Percentiles rank a stretch among this genome's conserved stretches.
Conservation (phyloP, 2,329 filamentous ascomycete genomes). For the Clarireedia paspali region DNA sequence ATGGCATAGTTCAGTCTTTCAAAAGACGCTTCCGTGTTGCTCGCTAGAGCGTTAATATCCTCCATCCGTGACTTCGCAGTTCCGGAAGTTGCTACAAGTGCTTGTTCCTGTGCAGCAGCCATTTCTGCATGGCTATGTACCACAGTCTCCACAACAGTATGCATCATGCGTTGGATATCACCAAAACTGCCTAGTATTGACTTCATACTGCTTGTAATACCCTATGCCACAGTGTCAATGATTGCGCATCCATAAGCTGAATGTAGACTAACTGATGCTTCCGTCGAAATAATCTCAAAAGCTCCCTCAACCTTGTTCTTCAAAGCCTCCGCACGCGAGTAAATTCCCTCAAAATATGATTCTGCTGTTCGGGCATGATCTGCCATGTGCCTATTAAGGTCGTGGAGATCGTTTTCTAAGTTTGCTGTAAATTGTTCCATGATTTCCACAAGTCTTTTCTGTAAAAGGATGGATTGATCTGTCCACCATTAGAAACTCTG, state of each 20-base stretch:
- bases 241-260: background rate
- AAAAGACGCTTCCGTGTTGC: slow-evolving; percentile 15
- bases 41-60: slow-evolving; percentile 18
- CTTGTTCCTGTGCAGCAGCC: slow-evolving; percentile 23
- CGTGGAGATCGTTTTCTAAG: slow-evolving; percentile 19
- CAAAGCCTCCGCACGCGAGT: slow-evolving; percentile 17
- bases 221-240: background rate
- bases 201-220: slow-evolving; percentile 1
- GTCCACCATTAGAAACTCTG: slow-evolving; percentile 11
- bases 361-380: slow-evolving; percentile 16
- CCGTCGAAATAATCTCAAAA: slow-evolving; percentile 21
- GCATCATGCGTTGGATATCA: slow-evolving; percentile 16
- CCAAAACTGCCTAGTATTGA: slow-evolving; percentile 8
- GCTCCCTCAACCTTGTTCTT: slow-evolving; percentile 18
- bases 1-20: slow-evolving; percentile 15
- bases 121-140: slow-evolving; percentile 23
- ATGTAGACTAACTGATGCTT: slow-evolving; percentile 1
- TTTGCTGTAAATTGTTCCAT: slow-evolving; percentile 23
- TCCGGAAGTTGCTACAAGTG: slow-evolving; percentile 17
- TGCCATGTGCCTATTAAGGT: slow-evolving; percentile 18
- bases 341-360: slow-evolving; percentile 19
- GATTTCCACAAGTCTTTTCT: slow-evolving; percentile 23
- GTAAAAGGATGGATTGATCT: slow-evolving; percentile 27
- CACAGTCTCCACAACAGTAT: slow-evolving; percentile 12
- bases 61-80: slow-evolving; percentile 16